Conservation (phyloP, 2,329 filamentous ascomycete genomes). For the Alternaria brassicae region DNA sequence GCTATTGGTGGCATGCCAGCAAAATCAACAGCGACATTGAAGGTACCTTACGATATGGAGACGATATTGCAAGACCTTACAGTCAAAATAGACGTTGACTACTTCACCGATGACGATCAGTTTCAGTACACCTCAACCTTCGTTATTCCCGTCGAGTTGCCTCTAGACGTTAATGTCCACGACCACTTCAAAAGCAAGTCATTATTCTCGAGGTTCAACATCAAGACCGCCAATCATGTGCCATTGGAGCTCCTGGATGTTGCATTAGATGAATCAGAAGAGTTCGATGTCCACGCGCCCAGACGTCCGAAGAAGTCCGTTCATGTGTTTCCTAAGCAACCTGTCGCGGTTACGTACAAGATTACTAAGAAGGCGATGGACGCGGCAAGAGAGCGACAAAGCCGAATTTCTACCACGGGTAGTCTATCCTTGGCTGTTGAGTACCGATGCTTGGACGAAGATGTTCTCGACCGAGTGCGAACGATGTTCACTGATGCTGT, state of each 20-base stretch:
- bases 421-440: slow-evolving; percentile 72
- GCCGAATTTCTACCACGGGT: slow-evolving; percentile 40
- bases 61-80: slow-evolving; percentile 74
- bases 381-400: slow-evolving; percentile 32
- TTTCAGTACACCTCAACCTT: slow-evolving; percentile 70
- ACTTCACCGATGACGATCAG: slow-evolving; percentile 70
- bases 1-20: slow-evolving; percentile 55
- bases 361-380: slow-evolving; percentile 64
- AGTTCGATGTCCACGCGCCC: slow-evolving; percentile 70
- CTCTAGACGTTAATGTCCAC: slow-evolving; percentile 93
- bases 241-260: slow-evolving; percentile 78
- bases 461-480: slow-evolving; percentile 64
- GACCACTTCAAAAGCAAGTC: slow-evolving; percentile 87
- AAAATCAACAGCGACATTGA: slow-evolving; percentile 63
- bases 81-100: slow-evolving; percentile 77
- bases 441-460: slow-evolving; percentile 79
- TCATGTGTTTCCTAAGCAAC: slow-evolving; percentile 79
- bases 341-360: slow-evolving; percentile 81
- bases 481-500: slow-evolving; percentile 57
- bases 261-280: slow-evolving; percentile 71
- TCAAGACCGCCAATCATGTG: slow-evolving; percentile 78
- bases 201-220: slow-evolving; percentile 88
- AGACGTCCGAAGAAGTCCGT: slow-evolving; percentile 55
- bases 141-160: slow-evolving; percentile 74
- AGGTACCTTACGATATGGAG: slow-evolving; percentile 84